Conservation (phyloP, 495 filamentous ascomycete species). For the Amphirosellinia nigrospora region DNA sequence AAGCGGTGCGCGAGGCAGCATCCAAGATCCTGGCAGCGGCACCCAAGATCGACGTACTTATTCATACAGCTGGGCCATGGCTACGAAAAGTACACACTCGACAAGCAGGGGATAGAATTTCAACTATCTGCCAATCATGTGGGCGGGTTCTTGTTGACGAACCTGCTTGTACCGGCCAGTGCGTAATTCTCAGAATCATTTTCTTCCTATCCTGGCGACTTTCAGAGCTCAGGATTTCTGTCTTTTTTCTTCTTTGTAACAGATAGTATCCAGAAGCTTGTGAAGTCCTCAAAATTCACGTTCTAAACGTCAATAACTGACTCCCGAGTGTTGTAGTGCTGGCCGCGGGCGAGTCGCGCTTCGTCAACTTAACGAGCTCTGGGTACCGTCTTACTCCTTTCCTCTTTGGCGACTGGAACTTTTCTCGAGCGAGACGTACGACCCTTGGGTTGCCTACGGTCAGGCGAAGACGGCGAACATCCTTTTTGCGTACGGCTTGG, state of each 20-base stretch:
- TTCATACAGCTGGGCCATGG: constrained; percentile 78
- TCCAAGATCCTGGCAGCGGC: constrained; percentile 48
- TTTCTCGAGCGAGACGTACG: constrained; percentile 47
- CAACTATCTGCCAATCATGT: constrained; percentile 66
- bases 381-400: constrained; percentile 52
- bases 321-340: too few species aligned
- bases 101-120: constrained; percentile 57
- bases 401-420: constrained; percentile 59
- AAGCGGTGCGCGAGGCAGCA: constrained; percentile 59
- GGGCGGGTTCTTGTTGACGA: constrained; percentile 66
- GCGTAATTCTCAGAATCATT: too few species aligned
- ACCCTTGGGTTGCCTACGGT: constrained; percentile 55
- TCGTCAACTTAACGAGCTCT: constrained; percentile 49
- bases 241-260: too few species aligned
- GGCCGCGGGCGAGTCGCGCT: constrained; percentile 34
- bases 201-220: too few species aligned
- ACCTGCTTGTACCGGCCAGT: constrained; percentile 57
- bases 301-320: too few species aligned
- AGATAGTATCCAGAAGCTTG: too few species aligned
- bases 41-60: constrained; percentile 65
- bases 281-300: too few species aligned
- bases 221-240: too few species aligned
- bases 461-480: constrained; percentile 67
- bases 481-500: constrained; percentile 59
- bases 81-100: constrained; percentile 47